Conservation (phyloP, 352 stramenopile genomes). For the Globisporangium cystogenes region DNA sequence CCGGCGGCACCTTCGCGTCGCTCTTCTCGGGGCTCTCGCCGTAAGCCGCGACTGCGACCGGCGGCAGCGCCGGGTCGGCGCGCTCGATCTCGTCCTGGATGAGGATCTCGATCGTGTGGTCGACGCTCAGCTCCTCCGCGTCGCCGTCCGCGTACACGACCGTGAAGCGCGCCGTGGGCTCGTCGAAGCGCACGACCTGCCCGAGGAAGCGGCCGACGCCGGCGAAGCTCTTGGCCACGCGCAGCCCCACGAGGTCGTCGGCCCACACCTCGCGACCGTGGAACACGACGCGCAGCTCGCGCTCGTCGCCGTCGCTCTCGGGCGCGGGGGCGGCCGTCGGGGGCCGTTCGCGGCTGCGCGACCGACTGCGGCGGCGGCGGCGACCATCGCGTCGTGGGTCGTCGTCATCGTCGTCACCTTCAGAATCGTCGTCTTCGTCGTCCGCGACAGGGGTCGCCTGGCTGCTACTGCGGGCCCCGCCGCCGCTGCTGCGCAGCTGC, state of each 20-base stretch:
- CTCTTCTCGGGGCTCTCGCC: slow-evolving; percentile 15
- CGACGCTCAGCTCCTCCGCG: slow-evolving; percentile 67
- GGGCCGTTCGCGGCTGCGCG: slow-evolving; percentile 13
- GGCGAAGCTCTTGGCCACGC: slow-evolving; percentile 82
- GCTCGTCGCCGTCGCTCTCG: slow-evolving; percentile 13
- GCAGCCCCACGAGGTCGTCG: slow-evolving; percentile 70
- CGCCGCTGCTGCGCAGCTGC: slow-evolving; percentile 15
- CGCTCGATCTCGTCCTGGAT: slow-evolving; percentile 86
- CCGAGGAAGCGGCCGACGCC: slow-evolving; percentile 78
- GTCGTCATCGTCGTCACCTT: not conserved
- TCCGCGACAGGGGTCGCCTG: slow-evolving; percentile 7
- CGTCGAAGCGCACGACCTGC: slow-evolving; percentile 79
- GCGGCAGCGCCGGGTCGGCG: slow-evolving; percentile 45
- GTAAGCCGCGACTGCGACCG: slow-evolving; percentile 11
- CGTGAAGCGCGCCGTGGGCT: slow-evolving; percentile 57
- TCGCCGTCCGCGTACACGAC: slow-evolving; percentile 84
- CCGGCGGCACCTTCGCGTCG: not conserved
- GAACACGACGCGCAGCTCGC: slow-evolving; percentile 62
- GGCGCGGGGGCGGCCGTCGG: slow-evolving; percentile 13
- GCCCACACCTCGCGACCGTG: slow-evolving; percentile 68
- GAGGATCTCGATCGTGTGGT: slow-evolving; percentile 78
- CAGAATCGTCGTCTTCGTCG: slow-evolving; percentile 3
- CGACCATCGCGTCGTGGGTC: slow-evolving; percentile 4
- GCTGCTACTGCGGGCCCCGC: slow-evolving; percentile 9
- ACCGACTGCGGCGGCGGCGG: slow-evolving; percentile 21